These are phyloP conservation scores for Macadamia integrifolia DNA, from an alignment of 164 flowering plant species.

Conservation along the genomic window DNA sequence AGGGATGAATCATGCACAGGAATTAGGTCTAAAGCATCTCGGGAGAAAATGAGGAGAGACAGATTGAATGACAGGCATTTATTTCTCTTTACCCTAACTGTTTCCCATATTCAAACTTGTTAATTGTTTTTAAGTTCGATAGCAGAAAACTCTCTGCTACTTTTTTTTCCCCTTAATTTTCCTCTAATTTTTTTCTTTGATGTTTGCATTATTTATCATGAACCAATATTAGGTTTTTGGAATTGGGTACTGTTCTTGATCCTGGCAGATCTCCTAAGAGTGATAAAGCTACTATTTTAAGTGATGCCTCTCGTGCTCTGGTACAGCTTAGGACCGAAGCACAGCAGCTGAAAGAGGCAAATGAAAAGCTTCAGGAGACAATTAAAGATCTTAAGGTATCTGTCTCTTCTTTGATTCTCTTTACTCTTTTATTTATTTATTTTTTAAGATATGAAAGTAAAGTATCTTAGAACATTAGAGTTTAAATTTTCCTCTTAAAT, in stretches of 20 bases:
- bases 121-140: too few species aligned
- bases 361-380: slow-evolving; percentile 48
- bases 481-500: too few species aligned
- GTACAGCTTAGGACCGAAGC: slow-evolving; percentile 52
- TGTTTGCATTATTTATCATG: slow-evolving; percentile 2
- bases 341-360: slow-evolving; percentile 52
- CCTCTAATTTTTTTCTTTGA: neutral
- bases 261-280: slow-evolving; percentile 62
- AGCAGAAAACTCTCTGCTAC: neutral
- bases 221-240: slow-evolving; percentile 42
- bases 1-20: slow-evolving; percentile 24
- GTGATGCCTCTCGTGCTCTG: slow-evolving; percentile 56
- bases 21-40: slow-evolving; percentile 38
- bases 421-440: neutral
- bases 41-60: slow-evolving; percentile 50
- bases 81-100: slow-evolving; percentile 6
- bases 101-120: neutral
- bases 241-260: slow-evolving; percentile 59
- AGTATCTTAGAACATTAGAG: neutral
- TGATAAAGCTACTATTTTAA: slow-evolving; percentile 56
- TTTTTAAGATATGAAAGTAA: neutral
- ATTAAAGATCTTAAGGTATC: slow-evolving; percentile 65
- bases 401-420: neutral
- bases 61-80: slow-evolving; percentile 43
- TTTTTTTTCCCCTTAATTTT: neutral